Evolutionary conservation across 1,284 basidiomycete genomes (phyloP), one percentile per base, ranked within the genome.

Genomic region (Moniliella sp.): DNA sequence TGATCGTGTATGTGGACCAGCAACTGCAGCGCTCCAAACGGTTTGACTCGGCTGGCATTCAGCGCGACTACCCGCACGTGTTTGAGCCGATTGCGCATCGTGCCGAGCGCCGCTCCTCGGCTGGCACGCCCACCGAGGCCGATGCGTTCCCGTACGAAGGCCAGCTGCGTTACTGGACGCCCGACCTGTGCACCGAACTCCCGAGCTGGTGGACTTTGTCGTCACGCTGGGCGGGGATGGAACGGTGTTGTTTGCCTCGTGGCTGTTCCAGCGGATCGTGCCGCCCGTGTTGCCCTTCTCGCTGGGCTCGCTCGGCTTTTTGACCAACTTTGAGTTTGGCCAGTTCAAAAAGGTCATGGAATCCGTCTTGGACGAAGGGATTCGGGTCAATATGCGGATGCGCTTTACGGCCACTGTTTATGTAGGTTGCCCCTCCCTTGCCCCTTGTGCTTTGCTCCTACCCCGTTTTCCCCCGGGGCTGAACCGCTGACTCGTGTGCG

Each of bases 341-440:
- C 72, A 86, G 53, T 78, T 88, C 65, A 71, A 74, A 52, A 64
- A 72, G 7, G 83, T 86, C 15, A 76, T 97, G 70, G 80, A 86
- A 62, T 75, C 71, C 39, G 81, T 75, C 9, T 73, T 97, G 41
- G 81, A 93, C 53, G 72, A 76, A 14, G 91, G 91, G 12, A 88
- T 97, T 41, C 77, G 88, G 13, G 84, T 97, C 40, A 97, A 97
- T 61, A 68, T 97, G 11, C 77, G 91, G 33, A 99, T 97, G 91
- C 75, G 91, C 7, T 99, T 99, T 62, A 94, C 86, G 3, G 94
- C 88, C 58, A 94, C 88, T 0, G 82, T 99, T 9, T 99, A 91
- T 61, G 17, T 23, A 8, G 25, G n/a, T n/a, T n/a, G n/a, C n/a
- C n/a, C n/a, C n/a, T n/a, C n/a, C n/a, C n/a, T n/a, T n/a, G n/a